Evolutionary conservation across 176 grass and related monocot species (phyloP).

Genomic region (Carex myosuroides): DNA sequence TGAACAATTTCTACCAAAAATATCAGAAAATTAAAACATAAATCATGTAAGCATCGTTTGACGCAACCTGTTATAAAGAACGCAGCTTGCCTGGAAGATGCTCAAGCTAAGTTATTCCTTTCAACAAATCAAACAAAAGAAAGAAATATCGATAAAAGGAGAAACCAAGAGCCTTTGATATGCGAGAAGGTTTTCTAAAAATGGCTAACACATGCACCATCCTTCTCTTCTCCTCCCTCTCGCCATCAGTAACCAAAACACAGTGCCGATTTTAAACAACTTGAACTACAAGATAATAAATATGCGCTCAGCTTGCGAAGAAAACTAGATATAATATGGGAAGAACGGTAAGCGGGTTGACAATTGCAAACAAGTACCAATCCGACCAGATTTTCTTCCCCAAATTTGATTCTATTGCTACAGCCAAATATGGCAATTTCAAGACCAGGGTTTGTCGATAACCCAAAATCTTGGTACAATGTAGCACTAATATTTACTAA

Average conservation of each 20-base stretch:
- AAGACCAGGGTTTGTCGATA: slow-evolving; percentile 12
- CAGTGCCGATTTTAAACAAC: background rate
- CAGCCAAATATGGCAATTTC: slow-evolving; percentile 28
- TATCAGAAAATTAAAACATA: background rate
- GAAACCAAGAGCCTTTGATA: slow-evolving; percentile 26
- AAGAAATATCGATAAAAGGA: slow-evolving; percentile 6
- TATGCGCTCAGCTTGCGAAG: background rate
- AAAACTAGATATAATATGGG: slow-evolving; percentile 1
- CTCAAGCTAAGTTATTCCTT: background rate
- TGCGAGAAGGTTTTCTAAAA: slow-evolving; percentile 56
- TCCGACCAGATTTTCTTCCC: slow-evolving; percentile 35
- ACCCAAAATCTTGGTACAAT: slow-evolving; percentile 32
- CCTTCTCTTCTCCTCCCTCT: slow-evolving; percentile 41
- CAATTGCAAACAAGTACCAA: slow-evolving; percentile 18
- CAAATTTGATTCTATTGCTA: slow-evolving; percentile 21
- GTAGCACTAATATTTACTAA: background rate
- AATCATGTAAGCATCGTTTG: slow-evolving; percentile 24
- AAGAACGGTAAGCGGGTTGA: slow-evolving; percentile 36
- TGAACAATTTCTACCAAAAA: background rate
- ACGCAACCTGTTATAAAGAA: slow-evolving; percentile 25
- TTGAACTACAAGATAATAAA: background rate
- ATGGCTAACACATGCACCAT: slow-evolving; percentile 50
- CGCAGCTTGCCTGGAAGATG: slow-evolving; percentile 29
- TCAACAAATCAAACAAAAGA: slow-evolving; percentile 16
- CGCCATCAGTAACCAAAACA: background rate